Evolutionary conservation across 2,329 filamentous ascomycete genomes (phyloP), one percentile per base, ranked within the genome.

Genomic region (Epicoccum nigrum): DNA sequence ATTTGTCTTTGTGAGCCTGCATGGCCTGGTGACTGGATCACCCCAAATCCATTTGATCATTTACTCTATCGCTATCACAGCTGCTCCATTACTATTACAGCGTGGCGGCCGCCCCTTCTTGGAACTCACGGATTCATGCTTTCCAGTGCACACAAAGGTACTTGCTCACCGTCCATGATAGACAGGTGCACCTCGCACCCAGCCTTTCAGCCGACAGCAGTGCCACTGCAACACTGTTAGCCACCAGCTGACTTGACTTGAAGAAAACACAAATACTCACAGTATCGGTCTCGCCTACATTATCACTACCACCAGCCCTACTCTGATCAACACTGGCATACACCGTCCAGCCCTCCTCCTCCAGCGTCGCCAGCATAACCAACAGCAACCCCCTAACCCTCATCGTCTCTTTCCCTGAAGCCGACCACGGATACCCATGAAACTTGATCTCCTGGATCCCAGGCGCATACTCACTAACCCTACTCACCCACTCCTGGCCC

Each of bases 311-410:
- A 21, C 32, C 58, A 30, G 39, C 17, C n/a, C n/a, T n/a, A 35
- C 17, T 58, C 51, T 75, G 71, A 50, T 74, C 70, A 21, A 77
- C 61, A 50, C 72, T 73, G 1, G 71, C 70, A 60, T 76, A 76
- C 12, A 76, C 63, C 38, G 65, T 70, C 67, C 72, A 76, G 1
- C 74, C 74, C 41, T 71, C 62, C 4, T 56, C 56, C 51, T 76
- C 75, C 20, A 76, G 55, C 12, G 51, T 54, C 37, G 70, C 70
- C 51, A 75, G 47, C 52, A 76, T 54, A 31, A 51, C 66, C 52
- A 76, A 55, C 30, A 76, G 39, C 38, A 75, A 42, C 41, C 70
- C 52, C 19, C 73, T 63, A 9, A 65, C 68, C n/a, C 46, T 60
- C 65, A 76, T 71, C 3, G 72, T 74, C 41, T 72, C 67, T 34